Percentiles rank a stretch among this genome's conserved stretches.
phyloP scores from a whole-genome alignment of 345 rosid genomes.

The Sonneratia caseolaris region DNA sequence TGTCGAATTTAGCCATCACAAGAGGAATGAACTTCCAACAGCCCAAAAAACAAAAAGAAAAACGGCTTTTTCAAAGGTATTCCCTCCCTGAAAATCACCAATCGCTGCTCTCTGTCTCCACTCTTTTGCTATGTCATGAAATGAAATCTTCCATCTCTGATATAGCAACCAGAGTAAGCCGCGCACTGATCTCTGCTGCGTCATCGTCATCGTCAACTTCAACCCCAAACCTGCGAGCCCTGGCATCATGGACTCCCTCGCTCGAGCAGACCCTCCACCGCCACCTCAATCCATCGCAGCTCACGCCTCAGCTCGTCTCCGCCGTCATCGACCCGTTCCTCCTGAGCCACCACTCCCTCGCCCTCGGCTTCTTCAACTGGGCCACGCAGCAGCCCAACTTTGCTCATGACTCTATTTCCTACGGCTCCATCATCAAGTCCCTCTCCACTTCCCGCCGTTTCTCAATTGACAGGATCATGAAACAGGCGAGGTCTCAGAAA shows the following conservation, averaged over 20 bases:
- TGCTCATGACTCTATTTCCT: conserved; percentile 51
- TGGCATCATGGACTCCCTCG: conserved; percentile 51
- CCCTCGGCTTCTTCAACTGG: conserved; percentile 94
- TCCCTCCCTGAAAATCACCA: too few species aligned
- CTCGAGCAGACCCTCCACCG: conserved; percentile 60
- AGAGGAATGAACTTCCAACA: too few species aligned
- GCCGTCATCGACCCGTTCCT: conserved; percentile 70
- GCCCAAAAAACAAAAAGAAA: too few species aligned
- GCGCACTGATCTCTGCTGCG: conserved; percentile 30
- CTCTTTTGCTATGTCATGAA: too few species aligned
- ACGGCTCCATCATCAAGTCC: conserved; percentile 60
- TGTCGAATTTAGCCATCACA: too few species aligned
- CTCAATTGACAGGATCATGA: conserved; percentile 44
- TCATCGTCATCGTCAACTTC: conserved; percentile 22
- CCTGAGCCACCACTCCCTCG: conserved; percentile 54
- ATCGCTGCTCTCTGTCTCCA: too few species aligned
- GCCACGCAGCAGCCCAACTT: conserved; percentile 78
- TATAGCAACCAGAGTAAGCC: conserved; percentile 51
- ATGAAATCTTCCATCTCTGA: conserved; percentile 27
- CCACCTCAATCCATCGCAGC: conserved; percentile 34
- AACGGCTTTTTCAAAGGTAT: too few species aligned
- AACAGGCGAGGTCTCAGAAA: conserved; percentile 38
- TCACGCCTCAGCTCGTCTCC: conserved; percentile 60
- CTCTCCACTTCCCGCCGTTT: conserved; percentile 60
- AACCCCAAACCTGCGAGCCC: conserved; percentile 24